Evolutionary conservation across 129 eudicot genomes (phyloP), one percentile per base, ranked within the genome.

Genomic region (Centella asiatica): DNA sequence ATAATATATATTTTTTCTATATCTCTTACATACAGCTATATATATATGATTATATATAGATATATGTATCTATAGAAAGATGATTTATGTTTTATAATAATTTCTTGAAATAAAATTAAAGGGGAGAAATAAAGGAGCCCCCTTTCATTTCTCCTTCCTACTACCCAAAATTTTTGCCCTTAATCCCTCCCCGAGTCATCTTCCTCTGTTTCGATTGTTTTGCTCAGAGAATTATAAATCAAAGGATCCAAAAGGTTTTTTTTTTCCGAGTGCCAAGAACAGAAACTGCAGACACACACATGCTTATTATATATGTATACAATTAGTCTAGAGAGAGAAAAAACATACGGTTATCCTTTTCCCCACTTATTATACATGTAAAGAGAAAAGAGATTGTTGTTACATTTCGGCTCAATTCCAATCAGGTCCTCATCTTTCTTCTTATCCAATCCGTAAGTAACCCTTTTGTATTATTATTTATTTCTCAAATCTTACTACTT

Each of bases 381-480:
- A 57, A 66, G 68, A 74, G 72, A 67, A 44, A 27, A 37, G 45
- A 55, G 53, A 19, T 70, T 65, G 75, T 61, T 77, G 70, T 44
- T 53, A 14, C 44, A 28, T 62, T n/a, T 65, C 20, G 39, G 58
- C 48, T 50, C 37, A 69, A 48, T 32, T 66, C 64, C 69, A 73
- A 69, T 73, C 83, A 78, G 64, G 60, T 54, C 61, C 67, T 67
- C 51, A 27, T 32, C 32, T 51, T 71, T 50, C 75, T 69, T 68
- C 76, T 69, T 76, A 75, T 76, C 83, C 80, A 79, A 69, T 78
- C 44, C 65, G 86, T 81, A 77, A 84, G 93, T 80, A 42, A 68
- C 31, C 62, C 36, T 61, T 24, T 64, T 69, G 44, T 44, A 60
- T 60, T 66, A 18, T 23, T 57, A 45, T 37, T 20, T 49, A 48